Conservation (phyloP, 73 alveolate species). For the Tetrahymena borealis region DNA sequence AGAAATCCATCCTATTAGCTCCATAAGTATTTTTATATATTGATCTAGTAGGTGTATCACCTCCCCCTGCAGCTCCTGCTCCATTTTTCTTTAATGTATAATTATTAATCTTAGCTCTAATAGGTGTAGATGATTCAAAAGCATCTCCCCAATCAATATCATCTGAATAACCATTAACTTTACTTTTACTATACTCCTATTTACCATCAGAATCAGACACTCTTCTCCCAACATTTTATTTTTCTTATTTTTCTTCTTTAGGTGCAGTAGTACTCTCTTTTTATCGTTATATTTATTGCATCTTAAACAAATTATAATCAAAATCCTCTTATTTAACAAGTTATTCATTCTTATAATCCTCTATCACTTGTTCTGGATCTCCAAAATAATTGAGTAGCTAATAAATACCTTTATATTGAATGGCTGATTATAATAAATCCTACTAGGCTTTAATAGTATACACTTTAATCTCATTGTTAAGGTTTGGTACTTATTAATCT, state of each 20-base stretch:
- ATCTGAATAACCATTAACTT: no score
- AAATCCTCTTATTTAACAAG: background rate
- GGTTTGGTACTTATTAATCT: slow-evolving; percentile 9
- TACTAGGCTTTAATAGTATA: slow-evolving; percentile 7
- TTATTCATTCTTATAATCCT: background rate
- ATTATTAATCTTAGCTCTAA: background rate
- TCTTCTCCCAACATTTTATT: background rate
- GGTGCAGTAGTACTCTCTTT: slow-evolving; percentile 5
- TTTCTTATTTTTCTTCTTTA: background rate
- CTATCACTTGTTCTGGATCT: slow-evolving; percentile 8
- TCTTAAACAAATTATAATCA: slow-evolving; percentile 1
- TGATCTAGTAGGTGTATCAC: slow-evolving; percentile 9
- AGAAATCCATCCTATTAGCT: slow-evolving; percentile 5
- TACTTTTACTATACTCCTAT: no score
- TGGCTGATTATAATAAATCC: background rate
- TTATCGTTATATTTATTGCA: slow-evolving; percentile 8
- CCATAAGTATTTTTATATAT: slow-evolving; percentile 6
- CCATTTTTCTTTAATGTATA: background rate
- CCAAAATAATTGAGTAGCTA: slow-evolving; percentile 23
- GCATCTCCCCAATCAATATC: background rate
- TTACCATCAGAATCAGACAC: no score
- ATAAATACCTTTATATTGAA: slow-evolving; percentile 2
- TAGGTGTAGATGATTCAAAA: background rate
- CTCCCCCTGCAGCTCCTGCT: background rate
- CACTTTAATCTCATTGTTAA: slow-evolving; percentile 30